These are phyloP conservation scores for Hemisphaericaspora subhashii DNA, from an alignment of 1,139 yeast genomes.

Conservation along the genomic window DNA sequence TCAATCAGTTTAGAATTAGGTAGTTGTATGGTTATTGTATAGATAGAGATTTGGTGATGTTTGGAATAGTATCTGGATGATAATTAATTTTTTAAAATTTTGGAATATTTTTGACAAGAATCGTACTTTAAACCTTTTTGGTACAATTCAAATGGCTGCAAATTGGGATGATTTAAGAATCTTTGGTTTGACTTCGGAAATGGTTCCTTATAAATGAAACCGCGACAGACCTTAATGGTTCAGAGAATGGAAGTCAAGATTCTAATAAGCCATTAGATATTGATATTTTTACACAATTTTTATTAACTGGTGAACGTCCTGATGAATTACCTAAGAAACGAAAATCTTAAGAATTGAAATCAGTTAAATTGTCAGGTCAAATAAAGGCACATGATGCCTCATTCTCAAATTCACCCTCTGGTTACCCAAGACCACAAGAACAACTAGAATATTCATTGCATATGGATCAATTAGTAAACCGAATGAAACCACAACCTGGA, in stretches of 20 bases:
- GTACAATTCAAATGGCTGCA: too few relatives aligned
- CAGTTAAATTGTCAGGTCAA: conserved; percentile 72
- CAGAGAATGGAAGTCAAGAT: conserved; percentile 8
- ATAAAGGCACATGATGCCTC: conserved; percentile 41
- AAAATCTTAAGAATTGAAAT: conserved; percentile 47
- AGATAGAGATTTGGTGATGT: too few relatives aligned
- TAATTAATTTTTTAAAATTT: too few relatives aligned
- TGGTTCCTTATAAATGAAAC: too few relatives aligned
- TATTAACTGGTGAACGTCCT: conserved; percentile 72
- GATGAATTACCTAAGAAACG: conserved; percentile 35
- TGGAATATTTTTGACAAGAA: too few relatives aligned
- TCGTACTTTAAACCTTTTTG: too few relatives aligned
- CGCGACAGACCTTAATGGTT: not conserved
- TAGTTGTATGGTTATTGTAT: too few relatives aligned
- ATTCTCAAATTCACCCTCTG: conserved; percentile 23
- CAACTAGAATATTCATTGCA: conserved; percentile 61
- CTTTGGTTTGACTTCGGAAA: too few relatives aligned
- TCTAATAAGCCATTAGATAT: conserved; percentile 50
- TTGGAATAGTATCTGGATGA: too few relatives aligned
- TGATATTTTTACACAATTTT: conserved; percentile 72
- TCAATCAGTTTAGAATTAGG: too few relatives aligned
- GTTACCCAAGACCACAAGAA: conserved; percentile 26
- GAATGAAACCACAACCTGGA: conserved; percentile 29
- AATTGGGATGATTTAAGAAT: too few relatives aligned
- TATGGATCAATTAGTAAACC: conserved; percentile 66